phyloP scores from a whole-genome alignment of 2,329 filamentous ascomycete species.

The Beauveria medogensis region DNA sequence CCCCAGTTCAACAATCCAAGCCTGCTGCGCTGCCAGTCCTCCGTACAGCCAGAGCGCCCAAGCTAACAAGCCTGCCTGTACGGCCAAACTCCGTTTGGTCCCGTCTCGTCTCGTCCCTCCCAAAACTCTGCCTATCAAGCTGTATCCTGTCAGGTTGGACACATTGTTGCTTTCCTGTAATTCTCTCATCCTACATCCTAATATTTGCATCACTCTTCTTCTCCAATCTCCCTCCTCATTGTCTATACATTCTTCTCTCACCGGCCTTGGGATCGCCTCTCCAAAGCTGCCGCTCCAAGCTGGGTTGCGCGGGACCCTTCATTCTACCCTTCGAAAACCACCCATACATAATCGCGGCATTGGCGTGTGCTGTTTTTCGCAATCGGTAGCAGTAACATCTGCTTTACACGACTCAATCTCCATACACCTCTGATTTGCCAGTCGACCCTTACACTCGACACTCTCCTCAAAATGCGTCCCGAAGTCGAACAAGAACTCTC shows the following conservation, averaged over 20 bases:
- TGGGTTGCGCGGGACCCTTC: constrained; percentile 12
- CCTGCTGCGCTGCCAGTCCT: background rate
- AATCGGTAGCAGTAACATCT: background rate
- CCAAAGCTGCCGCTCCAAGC: constrained; percentile 9
- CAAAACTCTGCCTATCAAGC: constrained; percentile 7
- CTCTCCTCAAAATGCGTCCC: constrained; percentile 68
- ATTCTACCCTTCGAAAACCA: background rate
- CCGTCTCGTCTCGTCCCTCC: constrained; percentile 3
- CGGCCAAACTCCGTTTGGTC: background rate
- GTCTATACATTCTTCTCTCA: constrained; percentile 8
- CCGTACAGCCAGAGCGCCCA: background rate
- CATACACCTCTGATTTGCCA: background rate
- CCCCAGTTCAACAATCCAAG: constrained; percentile 13
- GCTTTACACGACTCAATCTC: background rate
- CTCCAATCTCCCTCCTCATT: constrained; percentile 10
- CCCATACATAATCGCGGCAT: background rate
- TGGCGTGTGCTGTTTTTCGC: constrained; percentile 3
- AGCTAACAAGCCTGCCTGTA: background rate
- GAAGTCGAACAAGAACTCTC: constrained; percentile 99
- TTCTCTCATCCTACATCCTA: constrained; percentile 7
- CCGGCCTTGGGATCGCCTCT: constrained; percentile 3
- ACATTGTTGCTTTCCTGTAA: constrained; percentile 7
- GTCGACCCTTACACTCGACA: constrained; percentile 10
- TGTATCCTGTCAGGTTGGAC: constrained; percentile 17
- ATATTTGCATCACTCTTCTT: constrained; percentile 11